Base-by-base conservation (phyloP, 495 filamentous ascomycete species). In the Usnea hakonensis region DNA sequence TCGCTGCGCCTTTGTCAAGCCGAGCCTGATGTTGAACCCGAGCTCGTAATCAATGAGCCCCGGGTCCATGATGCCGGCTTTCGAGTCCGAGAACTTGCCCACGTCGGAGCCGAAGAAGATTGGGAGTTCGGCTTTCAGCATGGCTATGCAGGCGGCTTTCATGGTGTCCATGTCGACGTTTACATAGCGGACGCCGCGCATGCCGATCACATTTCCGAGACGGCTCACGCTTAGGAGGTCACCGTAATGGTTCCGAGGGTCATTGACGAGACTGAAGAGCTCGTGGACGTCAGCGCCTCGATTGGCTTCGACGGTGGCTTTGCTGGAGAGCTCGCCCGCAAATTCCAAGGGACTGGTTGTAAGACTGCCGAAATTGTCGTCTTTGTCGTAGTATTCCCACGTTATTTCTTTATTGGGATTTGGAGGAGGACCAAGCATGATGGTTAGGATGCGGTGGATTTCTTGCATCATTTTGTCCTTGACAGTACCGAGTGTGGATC, bases 41-140 rank as follows among this genome's bases (percentile, higher is more conserved):
- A 94, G 83, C 64, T 85, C 77, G 69, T 89, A 90, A 67, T 94
- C 86, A 62, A 86, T 79, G 36, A 94, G 74, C 4, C 77, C 79
- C 7, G 83, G 75, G 70, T 94, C 90, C 85, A 95, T 87, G 68
- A 94, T 82, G 36, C 90, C 90, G n/a, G 73, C 76, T 3, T 62
- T 59, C 0, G 69, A 68, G 67, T 91, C 84, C 58, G 78, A 83
- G 74, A 85, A 91, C 71, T 94, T 91, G 41, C 90, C 90, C 1
- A 94, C 90, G 67, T 96, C 90, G 44, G 81, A 87, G 52, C 90
- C 90, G 73, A 95, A 96, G 79, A 96, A 96, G 55, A 94, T 81
- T 21, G 91, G 90, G 11, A 87, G 71, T 32, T 88, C 88, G 3
- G 82, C 81, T 65, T 83, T 77, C 21, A 96, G 82, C 88, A 91